phyloP scores from a whole-genome alignment of 192 early-diverging fungal species.

The Thamnidium elegans region DNA sequence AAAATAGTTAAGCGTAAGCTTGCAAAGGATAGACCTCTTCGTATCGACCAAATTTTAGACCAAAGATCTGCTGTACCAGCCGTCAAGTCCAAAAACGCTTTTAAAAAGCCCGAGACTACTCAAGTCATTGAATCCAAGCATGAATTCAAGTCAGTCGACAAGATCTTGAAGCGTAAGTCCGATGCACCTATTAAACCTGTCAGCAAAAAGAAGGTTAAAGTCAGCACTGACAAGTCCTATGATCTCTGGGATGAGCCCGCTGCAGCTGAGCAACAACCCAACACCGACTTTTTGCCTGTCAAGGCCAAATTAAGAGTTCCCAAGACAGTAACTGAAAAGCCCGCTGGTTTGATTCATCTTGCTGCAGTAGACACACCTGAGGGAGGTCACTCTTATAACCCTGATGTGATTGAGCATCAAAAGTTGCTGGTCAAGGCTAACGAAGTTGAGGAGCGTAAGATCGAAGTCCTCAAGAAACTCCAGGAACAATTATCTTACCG shows the following conservation, averaged over 20 bases:
- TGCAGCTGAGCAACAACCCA: background rate
- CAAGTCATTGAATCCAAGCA: conserved; percentile 38
- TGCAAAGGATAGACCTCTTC: conserved; percentile 55
- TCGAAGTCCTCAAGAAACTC: conserved; percentile 34
- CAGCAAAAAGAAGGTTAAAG: conserved; percentile 25
- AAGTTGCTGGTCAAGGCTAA: conserved; percentile 57
- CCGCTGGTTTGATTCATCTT: conserved; percentile 36
- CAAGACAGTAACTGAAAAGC: conserved; percentile 42
- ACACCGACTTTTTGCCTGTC: conserved; percentile 1
- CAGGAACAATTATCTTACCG: conserved; percentile 45
- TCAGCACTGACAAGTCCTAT: conserved; percentile 39
- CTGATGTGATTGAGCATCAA: conserved; percentile 78
- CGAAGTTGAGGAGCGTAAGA: conserved; percentile 50
- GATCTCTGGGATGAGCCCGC: conserved; percentile 59
- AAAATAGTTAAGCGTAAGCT: conserved; percentile 32
- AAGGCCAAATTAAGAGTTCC: conserved; percentile 37
- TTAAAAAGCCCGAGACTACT: conserved; percentile 4
- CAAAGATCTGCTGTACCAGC: conserved; percentile 65
- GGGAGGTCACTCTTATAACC: conserved; percentile 91
- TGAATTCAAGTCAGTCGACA: conserved; percentile 36
- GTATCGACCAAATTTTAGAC: conserved; percentile 82
- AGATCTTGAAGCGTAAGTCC: conserved; percentile 44
- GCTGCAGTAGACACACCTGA: conserved; percentile 75
- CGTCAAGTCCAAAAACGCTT: conserved; percentile 24
- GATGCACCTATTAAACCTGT: conserved; percentile 9